phyloP scores from a whole-genome alignment of 306 rosid genomes.

The Pyrus bretschneideri region DNA sequence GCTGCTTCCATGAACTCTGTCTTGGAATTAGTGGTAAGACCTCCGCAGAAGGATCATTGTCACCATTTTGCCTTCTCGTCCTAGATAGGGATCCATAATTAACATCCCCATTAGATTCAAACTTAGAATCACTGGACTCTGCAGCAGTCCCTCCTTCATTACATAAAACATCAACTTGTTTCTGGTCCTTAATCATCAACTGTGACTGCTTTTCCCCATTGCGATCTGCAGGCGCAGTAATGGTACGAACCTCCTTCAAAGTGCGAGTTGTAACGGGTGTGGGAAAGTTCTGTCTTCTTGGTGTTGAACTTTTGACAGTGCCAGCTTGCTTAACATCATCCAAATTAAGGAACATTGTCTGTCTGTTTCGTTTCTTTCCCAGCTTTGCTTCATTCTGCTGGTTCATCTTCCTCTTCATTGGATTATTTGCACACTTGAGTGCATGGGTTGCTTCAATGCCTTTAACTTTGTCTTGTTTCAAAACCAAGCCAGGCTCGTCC shows the following conservation, averaged over 20 bases:
- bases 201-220: conserved; percentile 43
- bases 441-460: conserved; percentile 84
- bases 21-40: conserved; percentile 68
- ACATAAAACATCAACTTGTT: conserved; percentile 43
- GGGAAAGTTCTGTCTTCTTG: conserved; percentile 69
- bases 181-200: conserved; percentile 52
- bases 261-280: conserved; percentile 58
- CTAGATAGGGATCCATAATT: conserved; percentile 44
- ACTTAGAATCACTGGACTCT: conserved; percentile 55
- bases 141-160: conserved; percentile 47
- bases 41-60: conserved; percentile 53
- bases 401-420: conserved; percentile 76
- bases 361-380: conserved; percentile 93
- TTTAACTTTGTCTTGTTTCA: conserved; percentile 73
- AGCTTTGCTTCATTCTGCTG: conserved; percentile 79
- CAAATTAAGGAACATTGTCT: conserved; percentile 87
- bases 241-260: conserved; percentile 62
- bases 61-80: conserved; percentile 58
- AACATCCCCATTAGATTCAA: conserved; percentile 65
- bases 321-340: conserved; percentile 97
- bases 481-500: conserved; percentile 49
- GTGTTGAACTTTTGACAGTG: conserved; percentile 82
- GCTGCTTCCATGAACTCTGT: conserved; percentile 88
- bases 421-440: conserved; percentile 67
- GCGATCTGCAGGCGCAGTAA: conserved; percentile 53